Evolutionary conservation across 345 rosid genomes (phyloP), one percentile per base, ranked within the genome.

Genomic region (Zanthoxylum bungeanum): DNA sequence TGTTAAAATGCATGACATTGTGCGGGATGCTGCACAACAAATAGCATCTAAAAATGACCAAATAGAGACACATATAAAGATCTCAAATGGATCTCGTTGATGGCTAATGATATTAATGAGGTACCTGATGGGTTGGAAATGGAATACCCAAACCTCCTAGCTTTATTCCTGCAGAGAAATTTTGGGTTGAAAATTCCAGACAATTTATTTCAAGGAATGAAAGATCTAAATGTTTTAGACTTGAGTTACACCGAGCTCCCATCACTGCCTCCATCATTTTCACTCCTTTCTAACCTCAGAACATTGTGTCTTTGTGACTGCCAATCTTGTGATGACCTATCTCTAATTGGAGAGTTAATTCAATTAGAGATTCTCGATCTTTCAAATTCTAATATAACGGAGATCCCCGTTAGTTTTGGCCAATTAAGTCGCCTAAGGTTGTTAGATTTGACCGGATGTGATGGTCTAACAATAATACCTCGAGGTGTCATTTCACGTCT

Each of bases 1-100:
- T 30, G 69, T 67, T 7, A 55, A 46, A 19, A 60, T 60, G 64
- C 64, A 60, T 34, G 64, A 72, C 16, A 19, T 72, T 0, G 44
- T 64, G 3, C 62, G 69, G 0, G 5, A 53, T 7, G 5, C 22
- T 30, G 76, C 70, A 39, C 12, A 7, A 27, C 0, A 33, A 53
- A 17, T 33, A 36, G 42, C 75, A 2, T 60, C 14, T 19, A 33
- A 60, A 60, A 34, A 17, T 14, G 8, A 60, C 47, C 47, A 39
- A 22, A 7, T 28, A 10, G 3, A 34, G 16, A 62, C 16, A 37
- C 28, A 4, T 37, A 8, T 24, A 31, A 37, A 5, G 16, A 62
- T 37, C 44, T 37, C 2, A 62, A 31, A n/a, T n/a, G 42, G 10
- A 16, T 64, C 25, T 64, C 68, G 28, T 64, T 65, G 40, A 47